Evolutionary conservation across 768 basidiomycete species (phyloP), one percentile per base, ranked within the genome.

Genomic region (Rhizopogon rudus): DNA sequence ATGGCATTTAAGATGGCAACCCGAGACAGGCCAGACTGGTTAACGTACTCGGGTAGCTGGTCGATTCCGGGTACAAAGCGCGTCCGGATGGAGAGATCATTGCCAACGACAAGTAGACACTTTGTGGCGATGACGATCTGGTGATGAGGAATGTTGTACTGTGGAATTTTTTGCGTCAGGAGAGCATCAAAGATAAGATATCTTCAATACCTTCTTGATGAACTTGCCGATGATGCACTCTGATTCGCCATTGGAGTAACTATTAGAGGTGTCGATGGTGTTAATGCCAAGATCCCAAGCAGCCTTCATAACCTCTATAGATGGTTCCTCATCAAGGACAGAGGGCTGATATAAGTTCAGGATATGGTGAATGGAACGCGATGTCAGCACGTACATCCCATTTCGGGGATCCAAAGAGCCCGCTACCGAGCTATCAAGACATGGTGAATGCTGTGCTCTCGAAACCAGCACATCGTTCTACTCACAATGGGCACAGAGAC

Each of bases 261-360:
- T 14, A 51, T 74, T 74, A n/a, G 74, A 71, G 1, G 74, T 73
- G 40, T 77, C 75, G 50, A 71, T 65, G 5, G 71, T 74, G 54
- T 66, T 73, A 56, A 77, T 67, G 3, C 77, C 77, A 12, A 65
- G 58, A 31, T 75, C 68, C 65, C 66, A 76, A 3, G 77, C 77
- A 9, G 66, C 64, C 55, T 75, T 74, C 49, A 77, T 53, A 54
- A 76, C 61, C 44, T 63, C 56, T n/a, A 70, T 52, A 0, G 70
- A 66, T n/a, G 69, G 52, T 1, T 61, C 64, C 52, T 69, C 69
- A 0, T 59, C 66, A 6, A 68, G 56, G 37, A 66, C 60, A 61
- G 66, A 71, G 6, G 63, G 20, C 61, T 66, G 42, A 29, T 40
- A 5, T 9, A 25, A 2, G 5, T 37, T 49, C 12, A 35, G 17